Base-by-base conservation (phyloP, 805 yeast species). In the Saturnispora kantuleensis region DNA sequence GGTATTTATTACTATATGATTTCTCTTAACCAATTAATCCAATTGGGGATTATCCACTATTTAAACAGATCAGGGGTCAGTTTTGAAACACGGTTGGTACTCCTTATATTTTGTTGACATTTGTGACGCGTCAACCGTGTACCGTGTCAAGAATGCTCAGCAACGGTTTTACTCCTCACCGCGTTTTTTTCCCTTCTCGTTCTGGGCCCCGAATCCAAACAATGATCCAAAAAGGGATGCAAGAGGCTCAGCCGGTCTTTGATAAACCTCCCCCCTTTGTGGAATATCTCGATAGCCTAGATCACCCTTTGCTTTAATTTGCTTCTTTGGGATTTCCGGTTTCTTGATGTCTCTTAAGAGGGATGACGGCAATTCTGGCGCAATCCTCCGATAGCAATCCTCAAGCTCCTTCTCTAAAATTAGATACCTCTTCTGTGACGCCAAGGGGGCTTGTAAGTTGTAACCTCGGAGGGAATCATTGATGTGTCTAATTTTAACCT, bases 381-480 rank as follows among this genome's bases (percentile, higher is more conserved):
- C 56, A 7, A 67, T 71, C 10, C 64, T 51, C 5, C 53, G 52
- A 47, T 66, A 71, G 41, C 70, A 67, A 26, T 55, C 47, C 10
- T 56, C 56, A 12, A 76, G 51, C 54, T 79, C 84, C 13, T 57
- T 62, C 5, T 70, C 74, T 2, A 60, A 49, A 1, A 59, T 9
- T 11, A 79, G 54, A 50, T 79, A 79, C n/a, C 76, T 60, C 47
- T 70, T 73, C 41, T 81, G 77, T 0, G 84, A 76, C 0, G 79
- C 63, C 39, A 71, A 50, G 0, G 85, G 85, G 0, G 85, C 83
- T 51, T 78, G 84, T 12, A 79, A 52, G 51, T 79, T 79, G 52
- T 79, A 79, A 0, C 79, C 73, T 11, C 84, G 59, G 10, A 79
- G 64, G 2, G 65, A 63, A 47, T 67, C 72, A 53, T 79, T 79